phyloP scores from a whole-genome alignment of 805 yeast species.

The Ogataea trehaloabstinens region DNA sequence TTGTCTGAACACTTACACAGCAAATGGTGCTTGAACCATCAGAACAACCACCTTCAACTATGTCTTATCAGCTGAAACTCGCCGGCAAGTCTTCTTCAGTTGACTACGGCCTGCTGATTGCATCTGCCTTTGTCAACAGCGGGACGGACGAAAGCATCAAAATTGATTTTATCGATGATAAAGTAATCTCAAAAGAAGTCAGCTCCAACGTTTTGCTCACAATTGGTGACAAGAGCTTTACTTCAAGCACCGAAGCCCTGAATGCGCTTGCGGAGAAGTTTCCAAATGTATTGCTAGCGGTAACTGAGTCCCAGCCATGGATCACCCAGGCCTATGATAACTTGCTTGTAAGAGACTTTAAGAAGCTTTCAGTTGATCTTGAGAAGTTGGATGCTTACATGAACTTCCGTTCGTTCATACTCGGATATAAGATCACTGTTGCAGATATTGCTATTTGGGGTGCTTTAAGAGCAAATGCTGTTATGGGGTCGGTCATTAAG shows the following conservation, averaged over 20 bases:
- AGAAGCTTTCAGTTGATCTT: slow-evolving; percentile 72
- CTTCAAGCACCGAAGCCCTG: slow-evolving; percentile 46
- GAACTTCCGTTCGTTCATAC: slow-evolving; percentile 77
- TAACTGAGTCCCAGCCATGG: slow-evolving; percentile 57
- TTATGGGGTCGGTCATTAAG: slow-evolving; percentile 88
- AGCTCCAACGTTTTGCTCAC: slow-evolving; percentile 42
- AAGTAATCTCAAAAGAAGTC: slow-evolving; percentile 47
- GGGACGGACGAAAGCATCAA: slow-evolving; percentile 49
- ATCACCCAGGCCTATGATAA: slow-evolving; percentile 62
- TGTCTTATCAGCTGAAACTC: slow-evolving; percentile 52
- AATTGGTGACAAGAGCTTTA: slow-evolving; percentile 42
- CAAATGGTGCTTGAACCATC: too few species aligned
- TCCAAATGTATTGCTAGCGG: slow-evolving; percentile 42
- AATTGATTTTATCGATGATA: slow-evolving; percentile 70
- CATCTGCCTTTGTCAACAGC: slow-evolving; percentile 70
- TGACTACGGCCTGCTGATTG: slow-evolving; percentile 76
- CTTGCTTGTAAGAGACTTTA: slow-evolving; percentile 81
- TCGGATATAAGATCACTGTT: slow-evolving; percentile 62
- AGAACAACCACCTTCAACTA: slow-evolving; percentile 1
- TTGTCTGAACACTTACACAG: too few species aligned
- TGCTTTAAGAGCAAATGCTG: slow-evolving; percentile 85
- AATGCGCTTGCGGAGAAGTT: slow-evolving; percentile 48
- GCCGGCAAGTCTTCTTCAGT: slow-evolving; percentile 86
- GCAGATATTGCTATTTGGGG: slow-evolving; percentile 95
- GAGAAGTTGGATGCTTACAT: slow-evolving; percentile 80